These are phyloP conservation scores for Aspergillus tanneri DNA, from an alignment of 2,329 filamentous ascomycete genomes.

Conservation along the genomic window DNA sequence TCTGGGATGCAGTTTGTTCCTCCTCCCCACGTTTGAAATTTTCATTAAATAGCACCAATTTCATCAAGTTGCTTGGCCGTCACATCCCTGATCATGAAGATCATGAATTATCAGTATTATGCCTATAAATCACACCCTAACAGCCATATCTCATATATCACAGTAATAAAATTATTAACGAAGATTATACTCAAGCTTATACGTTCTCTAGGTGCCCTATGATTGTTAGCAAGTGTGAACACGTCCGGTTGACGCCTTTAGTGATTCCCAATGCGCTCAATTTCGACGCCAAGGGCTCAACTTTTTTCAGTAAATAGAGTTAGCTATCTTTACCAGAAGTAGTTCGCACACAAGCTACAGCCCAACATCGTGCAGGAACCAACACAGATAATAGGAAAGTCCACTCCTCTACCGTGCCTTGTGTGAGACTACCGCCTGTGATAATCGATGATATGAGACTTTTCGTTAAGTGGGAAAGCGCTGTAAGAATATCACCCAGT, in stretches of 20 bases:
- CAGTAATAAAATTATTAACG: too few species aligned
- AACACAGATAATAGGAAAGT: constrained; percentile 14
- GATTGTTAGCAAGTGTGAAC: too few species aligned
- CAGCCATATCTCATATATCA: too few species aligned
- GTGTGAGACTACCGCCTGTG: constrained; percentile 23
- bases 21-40: too few species aligned
- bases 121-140: too few species aligned
- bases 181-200: too few species aligned
- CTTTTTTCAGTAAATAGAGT: constrained; percentile 20
- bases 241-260: neutral
- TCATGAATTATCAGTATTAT: too few species aligned
- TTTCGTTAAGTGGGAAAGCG: constrained; percentile 35
- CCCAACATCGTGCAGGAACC: constrained; percentile 17
- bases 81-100: too few species aligned
- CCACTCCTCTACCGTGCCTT: constrained; percentile 1
- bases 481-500: constrained; percentile 25
- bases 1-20: too few species aligned
- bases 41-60: too few species aligned
- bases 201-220: too few species aligned
- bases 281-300: constrained; percentile 20
- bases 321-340: constrained; percentile 21
- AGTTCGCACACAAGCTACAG: constrained; percentile 15
- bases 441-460: constrained; percentile 31
- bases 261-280: constrained; percentile 15
- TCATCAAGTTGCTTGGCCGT: too few species aligned